Base-by-base conservation (phyloP, 106 monocot genomes). In the Apostasia shenzhenica region DNA sequence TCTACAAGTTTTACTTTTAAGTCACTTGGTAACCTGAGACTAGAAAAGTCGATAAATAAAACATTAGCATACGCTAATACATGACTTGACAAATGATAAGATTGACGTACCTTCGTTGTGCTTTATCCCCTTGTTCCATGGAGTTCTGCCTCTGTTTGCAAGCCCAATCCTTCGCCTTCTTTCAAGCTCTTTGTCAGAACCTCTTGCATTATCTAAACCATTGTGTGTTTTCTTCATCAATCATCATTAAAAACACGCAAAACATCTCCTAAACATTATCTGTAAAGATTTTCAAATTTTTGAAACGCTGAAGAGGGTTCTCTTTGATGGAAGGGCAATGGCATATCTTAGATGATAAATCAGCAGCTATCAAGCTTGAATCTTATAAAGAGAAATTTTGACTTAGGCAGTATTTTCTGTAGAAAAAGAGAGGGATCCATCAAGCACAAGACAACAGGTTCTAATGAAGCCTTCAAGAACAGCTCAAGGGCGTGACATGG, bases 101-200 rank as follows among this genome's bases (percentile, higher is more conserved):
- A 56, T 53, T 45, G 13, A 42, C 45, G 65, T 68, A 90, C 93
- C 93, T 74, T 80, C 69, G 66, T 64, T 82, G 63, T 87, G 86
- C 61, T 82, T 89, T 74, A 72, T 77, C 14, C 93, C 93, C 74
- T 89, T 94, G 76, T 86, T 94, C 93, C 93, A 94, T 14, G 93
- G 93, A 44, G 66, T 77, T 65, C 58, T 94, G 6, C 93, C 89
- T 81, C 78, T 94, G 72, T 94, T 94, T 68, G 93, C 93, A 7
- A 73, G 40, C 45, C 93, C 93, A 67, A 94, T 94, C 69, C 82
- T 94, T 52, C 61, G 73, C 69, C 89, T 86, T 75, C 93, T 94
- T 59, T 82, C 61, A 0, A 80, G 63, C 75, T 94, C 93, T 37
- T 71, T 78, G 41, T 72, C 67, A 61, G 46, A 67, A 47, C 8